Conservation (phyloP, 345 rosid species). For the Camelina sativa region DNA sequence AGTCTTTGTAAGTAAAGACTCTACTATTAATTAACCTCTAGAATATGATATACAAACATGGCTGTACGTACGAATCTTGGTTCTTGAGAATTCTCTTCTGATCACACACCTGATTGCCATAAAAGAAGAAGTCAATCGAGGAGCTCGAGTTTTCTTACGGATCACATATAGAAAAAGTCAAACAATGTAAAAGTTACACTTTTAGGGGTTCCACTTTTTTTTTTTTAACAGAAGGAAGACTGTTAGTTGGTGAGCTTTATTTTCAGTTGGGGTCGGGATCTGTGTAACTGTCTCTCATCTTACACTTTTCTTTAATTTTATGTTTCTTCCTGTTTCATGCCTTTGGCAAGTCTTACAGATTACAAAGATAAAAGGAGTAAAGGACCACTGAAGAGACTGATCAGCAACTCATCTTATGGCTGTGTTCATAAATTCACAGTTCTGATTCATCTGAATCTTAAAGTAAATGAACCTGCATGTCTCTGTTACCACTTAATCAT, state of each 20-base stretch:
- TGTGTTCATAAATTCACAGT: slow-evolving; percentile 9
- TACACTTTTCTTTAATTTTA: slow-evolving; percentile 6
- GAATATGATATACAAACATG: neutral
- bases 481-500: slow-evolving; percentile 17
- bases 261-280: slow-evolving; percentile 41
- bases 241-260: slow-evolving; percentile 33
- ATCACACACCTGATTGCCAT: slow-evolving; percentile 22
- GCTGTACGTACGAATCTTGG: neutral
- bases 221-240: neutral
- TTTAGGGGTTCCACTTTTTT: neutral
- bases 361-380: neutral
- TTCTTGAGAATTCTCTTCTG: neutral
- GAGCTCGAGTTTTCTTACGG: slow-evolving; percentile 17
- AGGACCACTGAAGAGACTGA: slow-evolving; percentile 18
- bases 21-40: neutral
- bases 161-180: slow-evolving; percentile 23
- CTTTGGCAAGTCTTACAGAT: neutral
- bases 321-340: slow-evolving; percentile 13
- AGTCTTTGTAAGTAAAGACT: neutral
- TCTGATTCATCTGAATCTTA: slow-evolving; percentile 11
- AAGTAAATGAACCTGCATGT: slow-evolving; percentile 12
- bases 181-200: slow-evolving; percentile 24
- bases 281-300: slow-evolving; percentile 31
- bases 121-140: slow-evolving; percentile 27
- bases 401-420: slow-evolving; percentile 11